Base-by-base conservation (phyloP, 2,329 filamentous ascomycete species). In the Phaeoacremonium minimum region DNA sequence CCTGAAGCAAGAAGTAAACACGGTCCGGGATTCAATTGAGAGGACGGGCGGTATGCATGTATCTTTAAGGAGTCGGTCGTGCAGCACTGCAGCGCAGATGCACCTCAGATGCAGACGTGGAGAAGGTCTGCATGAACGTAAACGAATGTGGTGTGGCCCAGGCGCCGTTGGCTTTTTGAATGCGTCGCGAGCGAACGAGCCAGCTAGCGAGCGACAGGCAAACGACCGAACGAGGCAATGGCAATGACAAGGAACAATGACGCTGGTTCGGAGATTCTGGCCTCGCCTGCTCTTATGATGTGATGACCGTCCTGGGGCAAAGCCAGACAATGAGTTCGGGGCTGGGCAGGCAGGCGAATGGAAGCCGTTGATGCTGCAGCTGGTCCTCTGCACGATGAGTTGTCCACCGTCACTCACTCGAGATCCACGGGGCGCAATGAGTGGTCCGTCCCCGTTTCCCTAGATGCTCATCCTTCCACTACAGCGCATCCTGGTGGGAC, bases 321-420 rank as follows among this genome's bases (percentile, higher is more conserved):
- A 22, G 36, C 41, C 32, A 31, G 36, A 43, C 49, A 44, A 46
- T 47, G 36, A 35, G 29, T 37, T 40, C 19, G 28, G 28, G 28
- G 38, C 33, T 29, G 37, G 37, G 28, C 16, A 12, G 36, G 43
- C 42, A 52, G 46, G 46, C 49, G 53, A 56, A 56, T 52, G 45
- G 43, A 50, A 48, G 50, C 51, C 50, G 55, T 55, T 47, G 53
- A 50, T 50, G 48, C 39, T 56, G 53, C 56, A 56, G 56, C 51
- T 49, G 47, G 50, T 44, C 46, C 46, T 45, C 54, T 61, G 58
- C 58, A 59, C 52, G 57, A 52, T 61, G 57, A 60, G 58, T 61
- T 61, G 58, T 61, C 56, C 56, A 56, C 50, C 46, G 44, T 50
- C 47, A 41, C 39, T 47, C 51, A 49, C 43, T 49, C 48, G n/a